A percentile compares a stretch with the other conserved stretches of the same genome.
Conservation (phyloP, 2,329 filamentous ascomycete species). For the Calonectria multiphialidica region DNA sequence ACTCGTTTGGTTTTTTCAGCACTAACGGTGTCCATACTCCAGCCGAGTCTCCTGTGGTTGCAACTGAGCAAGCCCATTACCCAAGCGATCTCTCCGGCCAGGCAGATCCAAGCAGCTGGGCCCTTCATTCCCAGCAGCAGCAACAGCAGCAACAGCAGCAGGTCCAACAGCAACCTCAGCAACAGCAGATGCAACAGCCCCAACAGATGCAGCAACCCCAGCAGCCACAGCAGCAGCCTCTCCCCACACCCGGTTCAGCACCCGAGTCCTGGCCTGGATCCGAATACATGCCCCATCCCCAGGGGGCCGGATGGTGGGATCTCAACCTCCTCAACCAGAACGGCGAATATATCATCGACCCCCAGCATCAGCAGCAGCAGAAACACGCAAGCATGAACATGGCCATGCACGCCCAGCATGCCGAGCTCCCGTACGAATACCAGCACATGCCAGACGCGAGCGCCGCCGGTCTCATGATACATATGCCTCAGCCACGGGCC, state of each 20-base stretch:
- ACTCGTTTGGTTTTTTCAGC: constrained; percentile 47
- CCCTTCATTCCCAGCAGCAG: constrained; percentile 26
- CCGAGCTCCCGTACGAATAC: constrained; percentile 56
- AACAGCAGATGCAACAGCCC: constrained; percentile 30
- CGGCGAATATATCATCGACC: constrained; percentile 40
- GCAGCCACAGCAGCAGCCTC: constrained; percentile 34
- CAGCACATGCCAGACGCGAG: constrained; percentile 46
- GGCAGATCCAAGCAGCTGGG: constrained; percentile 13
- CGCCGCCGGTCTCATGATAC: constrained; percentile 62
- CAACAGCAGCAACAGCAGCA: constrained; percentile 27
- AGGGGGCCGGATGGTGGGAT: constrained; percentile 48
- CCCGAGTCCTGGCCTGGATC: constrained; percentile 42
- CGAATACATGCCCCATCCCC: constrained; percentile 42
- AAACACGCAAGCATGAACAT: constrained; percentile 54
- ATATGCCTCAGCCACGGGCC: constrained; percentile 62
- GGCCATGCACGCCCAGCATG: constrained; percentile 55
- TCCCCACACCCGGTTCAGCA: constrained; percentile 28
- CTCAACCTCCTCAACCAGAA: constrained; percentile 45
- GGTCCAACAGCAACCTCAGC: constrained; percentile 18
- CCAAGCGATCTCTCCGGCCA: constrained; percentile 37
- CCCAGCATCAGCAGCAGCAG: constrained; percentile 48
- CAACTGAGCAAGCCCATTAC: constrained; percentile 46
- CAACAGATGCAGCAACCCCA: constrained; percentile 30
- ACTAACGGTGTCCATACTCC: constrained; percentile 51
- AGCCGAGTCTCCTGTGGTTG: constrained; percentile 53